phyloP scores from a whole-genome alignment of 768 basidiomycete genomes.

The Tephrocybe sp. region DNA sequence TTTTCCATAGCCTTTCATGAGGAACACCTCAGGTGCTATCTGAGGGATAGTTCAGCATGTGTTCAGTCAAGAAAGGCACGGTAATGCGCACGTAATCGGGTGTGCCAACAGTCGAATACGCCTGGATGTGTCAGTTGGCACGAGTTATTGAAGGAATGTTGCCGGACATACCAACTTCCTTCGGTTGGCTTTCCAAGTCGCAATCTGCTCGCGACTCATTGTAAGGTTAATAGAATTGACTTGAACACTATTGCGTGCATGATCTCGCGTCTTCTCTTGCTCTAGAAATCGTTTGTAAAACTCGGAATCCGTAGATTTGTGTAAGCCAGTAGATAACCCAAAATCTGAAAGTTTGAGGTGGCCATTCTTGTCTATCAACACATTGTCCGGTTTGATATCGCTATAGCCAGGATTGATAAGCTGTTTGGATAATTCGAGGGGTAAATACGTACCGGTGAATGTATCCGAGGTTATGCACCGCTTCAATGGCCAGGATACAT shows the following conservation, averaged over 20 bases:
- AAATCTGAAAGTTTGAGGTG: conserved; percentile 99
- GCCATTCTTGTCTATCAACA: conserved; percentile 94
- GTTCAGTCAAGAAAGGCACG: conserved; percentile 17
- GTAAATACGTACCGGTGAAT: conserved; percentile 80
- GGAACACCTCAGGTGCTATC: conserved; percentile 97
- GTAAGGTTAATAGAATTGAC: conserved; percentile 97
- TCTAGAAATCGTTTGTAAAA: conserved; percentile 93
- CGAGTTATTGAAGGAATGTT: neutral
- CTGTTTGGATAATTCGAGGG: neutral
- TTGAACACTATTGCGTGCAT: conserved; percentile 91
- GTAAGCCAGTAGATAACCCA: conserved; percentile 95
- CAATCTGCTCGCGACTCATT: conserved; percentile 95
- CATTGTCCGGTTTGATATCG: conserved; percentile 99
- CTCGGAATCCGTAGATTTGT: conserved; percentile 92
- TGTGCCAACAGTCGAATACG: conserved; percentile 87
- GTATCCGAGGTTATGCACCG: conserved; percentile 97
- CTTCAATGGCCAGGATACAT: conserved; percentile 96
- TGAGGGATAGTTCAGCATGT: conserved; percentile 25
- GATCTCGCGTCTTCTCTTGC: conserved; percentile 60
- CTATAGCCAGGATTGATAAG: conserved; percentile 38
- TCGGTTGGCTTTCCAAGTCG: conserved; percentile 98
- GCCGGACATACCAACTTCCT: conserved; percentile 79
- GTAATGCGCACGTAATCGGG: conserved; percentile 54
- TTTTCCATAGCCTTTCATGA: conserved; percentile 96
- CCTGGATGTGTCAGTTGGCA: conserved; percentile 43